Evolutionary conservation across 2,329 filamentous ascomycete species (phyloP).

Genomic region (Calcarisporium arbuscula): DNA sequence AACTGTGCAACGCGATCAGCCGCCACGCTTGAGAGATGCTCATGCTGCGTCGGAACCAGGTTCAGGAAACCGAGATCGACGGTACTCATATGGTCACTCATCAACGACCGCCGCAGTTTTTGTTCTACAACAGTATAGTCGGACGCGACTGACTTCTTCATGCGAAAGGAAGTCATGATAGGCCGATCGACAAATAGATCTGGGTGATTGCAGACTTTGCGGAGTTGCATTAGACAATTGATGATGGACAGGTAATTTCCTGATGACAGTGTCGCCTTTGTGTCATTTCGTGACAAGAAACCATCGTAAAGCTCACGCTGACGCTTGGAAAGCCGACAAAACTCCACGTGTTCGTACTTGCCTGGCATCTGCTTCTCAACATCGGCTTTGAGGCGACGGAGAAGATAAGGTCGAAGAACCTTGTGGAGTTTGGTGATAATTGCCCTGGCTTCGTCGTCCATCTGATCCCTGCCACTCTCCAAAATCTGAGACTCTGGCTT

Average conservation of each 20-base stretch:
- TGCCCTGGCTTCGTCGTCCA: conserved; percentile 88
- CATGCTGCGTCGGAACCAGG: conserved; percentile 65
- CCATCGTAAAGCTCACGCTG: conserved; percentile 95
- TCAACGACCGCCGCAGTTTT: conserved; percentile 59
- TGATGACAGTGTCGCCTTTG: conserved; percentile 78
- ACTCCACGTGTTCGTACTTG: conserved; percentile 96
- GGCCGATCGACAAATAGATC: conserved; percentile 94
- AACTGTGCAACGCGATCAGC: conserved; percentile 56
- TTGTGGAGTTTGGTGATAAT: conserved; percentile 93
- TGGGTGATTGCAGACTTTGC: conserved; percentile 97
- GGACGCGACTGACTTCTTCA: conserved; percentile 70
- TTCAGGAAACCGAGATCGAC: conserved; percentile 75
- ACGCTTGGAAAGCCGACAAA: conserved; percentile 89
- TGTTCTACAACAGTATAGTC: conserved; percentile 69
- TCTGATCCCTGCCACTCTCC: conserved; percentile 85
- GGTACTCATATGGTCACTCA: conserved; percentile 55
- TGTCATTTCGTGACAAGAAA: conserved; percentile 86
- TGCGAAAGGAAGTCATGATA: conserved; percentile 94
- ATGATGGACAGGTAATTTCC: conserved; percentile 98
- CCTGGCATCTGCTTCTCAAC: conserved; percentile 99
- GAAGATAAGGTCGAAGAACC: conserved; percentile 83
- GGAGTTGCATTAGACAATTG: conserved; percentile 94
- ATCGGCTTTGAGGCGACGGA: conserved; percentile 87
- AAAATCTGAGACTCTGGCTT: conserved; percentile 94
- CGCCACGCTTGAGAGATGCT: conserved; percentile 51